Evolutionary conservation across 805 yeast species (phyloP), one percentile per base, ranked within the genome.

Genomic region (Candida verbasci): DNA sequence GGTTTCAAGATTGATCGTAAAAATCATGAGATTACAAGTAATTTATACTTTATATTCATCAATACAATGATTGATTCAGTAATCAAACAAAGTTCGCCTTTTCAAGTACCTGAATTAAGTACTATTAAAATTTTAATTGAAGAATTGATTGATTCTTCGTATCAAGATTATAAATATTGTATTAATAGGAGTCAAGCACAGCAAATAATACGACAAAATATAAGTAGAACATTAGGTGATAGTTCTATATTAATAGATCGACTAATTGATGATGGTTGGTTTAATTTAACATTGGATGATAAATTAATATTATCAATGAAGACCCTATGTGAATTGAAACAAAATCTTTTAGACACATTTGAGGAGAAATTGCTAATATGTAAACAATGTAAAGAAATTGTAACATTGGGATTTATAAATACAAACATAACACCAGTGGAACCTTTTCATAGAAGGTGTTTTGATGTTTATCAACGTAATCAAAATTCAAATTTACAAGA

Each of bases 221-320:
- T 56, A 20, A 56, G 56, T 9, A 56, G 50, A n/a, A 37, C 64
- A 4, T 41, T 53, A 9, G 44, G 47, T 3, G 74, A 75, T 23
- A 59, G 74, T 0, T 58, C 62, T n/a, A 39, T 34, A 1, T 61
- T 76, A 18, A 44, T 77, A 8, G 56, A 47, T 8, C 44, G 53
- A 14, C 48, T 78, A 6, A 67, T 70, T 11, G 65, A 66, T 33
- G 72, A 66, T 35, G 80, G 77, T n/a, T 78, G 82, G 82, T 52
- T 78, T 7, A 66, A 41, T n/a, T 33, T 54, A 23, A 47, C 62
- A 48, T 32, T 43, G 29, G 47, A 48, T 38, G 43, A 63, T 55
- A 43, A 58, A 41, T 29, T 74, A 46, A 45, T 60, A 50, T 34
- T 57, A 53, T 68, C 77, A 3, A 45, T 66, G 1, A 52, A 74